Evolutionary conservation across 2,329 filamentous ascomycete genomes (phyloP), one percentile per base, ranked within the genome.

Genomic region (Diaporthe caulivora): DNA sequence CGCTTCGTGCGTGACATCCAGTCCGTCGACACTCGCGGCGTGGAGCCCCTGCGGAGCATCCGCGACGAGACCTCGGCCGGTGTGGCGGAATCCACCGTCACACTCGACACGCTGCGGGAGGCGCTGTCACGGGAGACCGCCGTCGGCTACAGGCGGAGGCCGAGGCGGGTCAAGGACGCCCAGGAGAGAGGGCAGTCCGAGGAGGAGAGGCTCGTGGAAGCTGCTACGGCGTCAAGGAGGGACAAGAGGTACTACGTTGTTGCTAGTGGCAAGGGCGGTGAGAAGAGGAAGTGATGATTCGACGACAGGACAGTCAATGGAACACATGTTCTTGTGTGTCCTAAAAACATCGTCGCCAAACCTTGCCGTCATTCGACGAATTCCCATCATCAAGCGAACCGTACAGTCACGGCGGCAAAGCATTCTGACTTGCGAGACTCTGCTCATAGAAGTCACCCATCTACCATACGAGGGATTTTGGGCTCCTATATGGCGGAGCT

Each of bases 1-100:
- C 92, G 93, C 79, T 99, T 99, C 80, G 95, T 98, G n/a, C 92
- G 90, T 75, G 91, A 95, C 75, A 92, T 98, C 26, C 95, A 97
- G 80, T 86, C 88, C 57, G 92, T 98, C 64, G 89, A 97, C 81
- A 95, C 94, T 0, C 83, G 87, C 0, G 91, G 89, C 4, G 86
- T 98, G 0, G 87, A 91, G 72, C 95, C 97, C 0, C 84, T 99
- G 55, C 88, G 90, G 67, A 92, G 92, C 57, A 92, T 98, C 72
- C 91, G 94, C 70, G 96, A 98, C 81, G 95, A 97, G 84, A 94
- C 93, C 1, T 78, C 80, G 2, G 82, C 82, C 17, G 90, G 89
- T 0, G 78, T 88, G 34, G 80, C 83, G 49, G 90, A 91, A 75
- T 87, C 87, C 58, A 90, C 89, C 6, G 86, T 95, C 67, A 88